Percentiles rank a stretch among this genome's conserved stretches.
Conservation (phyloP, 75 land plant genomes). For the Gnetum montanum region DNA sequence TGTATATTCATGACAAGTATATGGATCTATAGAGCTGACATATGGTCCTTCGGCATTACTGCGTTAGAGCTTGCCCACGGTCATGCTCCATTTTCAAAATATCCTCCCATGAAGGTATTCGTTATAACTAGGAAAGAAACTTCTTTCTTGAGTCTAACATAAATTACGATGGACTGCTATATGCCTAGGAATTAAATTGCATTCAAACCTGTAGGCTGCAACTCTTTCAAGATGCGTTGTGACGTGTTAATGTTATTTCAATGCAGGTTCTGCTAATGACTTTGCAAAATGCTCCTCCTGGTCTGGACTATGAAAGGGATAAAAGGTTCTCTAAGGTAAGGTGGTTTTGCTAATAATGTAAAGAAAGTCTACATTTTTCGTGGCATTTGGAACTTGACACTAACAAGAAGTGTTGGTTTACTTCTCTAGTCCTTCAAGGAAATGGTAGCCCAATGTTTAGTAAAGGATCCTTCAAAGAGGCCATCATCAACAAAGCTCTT, state of each 20-base stretch:
- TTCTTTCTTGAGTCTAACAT: too few species aligned
- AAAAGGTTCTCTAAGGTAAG: slow-evolving; percentile 82
- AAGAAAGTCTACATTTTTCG: background rate
- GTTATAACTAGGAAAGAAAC: too few species aligned
- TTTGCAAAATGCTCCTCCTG: slow-evolving; percentile 96
- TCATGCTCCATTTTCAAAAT: slow-evolving; percentile 98
- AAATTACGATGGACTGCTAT: background rate
- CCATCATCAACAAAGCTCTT: slow-evolving; percentile 82
- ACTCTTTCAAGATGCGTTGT: too few species aligned
- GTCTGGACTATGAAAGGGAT: slow-evolving; percentile 88
- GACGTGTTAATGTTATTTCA: too few species aligned
- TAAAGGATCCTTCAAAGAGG: slow-evolving; percentile 85
- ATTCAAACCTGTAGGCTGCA: background rate
- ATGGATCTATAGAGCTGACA: slow-evolving; percentile 71
- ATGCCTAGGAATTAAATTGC: background rate
- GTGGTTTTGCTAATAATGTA: too few species aligned
- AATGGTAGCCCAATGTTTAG: slow-evolving; percentile 94
- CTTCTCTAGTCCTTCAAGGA: slow-evolving; percentile 79
- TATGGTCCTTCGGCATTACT: slow-evolving; percentile 98
- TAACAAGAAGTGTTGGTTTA: background rate
- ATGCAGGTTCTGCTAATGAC: slow-evolving; percentile 93
- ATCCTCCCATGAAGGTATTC: slow-evolving; percentile 99
- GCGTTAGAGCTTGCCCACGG: slow-evolving; percentile 98
- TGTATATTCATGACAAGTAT: background rate
- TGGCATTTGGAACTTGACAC: background rate